Percentiles rank a stretch among this genome's conserved stretches.
Evolutionary conservation across 179 eudicot genomes (phyloP).

Genomic region (Carnegiea gigantea): DNA sequence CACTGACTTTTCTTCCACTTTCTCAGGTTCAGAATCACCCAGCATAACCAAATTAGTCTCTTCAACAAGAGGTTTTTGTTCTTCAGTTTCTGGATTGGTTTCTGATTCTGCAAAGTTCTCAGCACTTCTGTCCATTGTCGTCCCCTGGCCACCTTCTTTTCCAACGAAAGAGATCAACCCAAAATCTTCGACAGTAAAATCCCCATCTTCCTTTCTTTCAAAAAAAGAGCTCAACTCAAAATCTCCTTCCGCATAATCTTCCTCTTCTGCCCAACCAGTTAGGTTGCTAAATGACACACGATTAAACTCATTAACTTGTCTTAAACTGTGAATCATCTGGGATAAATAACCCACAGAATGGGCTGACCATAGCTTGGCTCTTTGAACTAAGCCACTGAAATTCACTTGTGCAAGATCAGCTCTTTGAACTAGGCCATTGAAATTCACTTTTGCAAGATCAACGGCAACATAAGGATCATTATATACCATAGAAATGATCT

Average conservation of each 20-base stretch:
- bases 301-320: conserved; percentile 26
- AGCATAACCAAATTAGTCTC: background rate
- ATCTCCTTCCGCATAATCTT: conserved; percentile 9
- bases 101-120: conserved; percentile 9
- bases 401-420: conserved; percentile 35
- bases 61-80: background rate
- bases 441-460: conserved; percentile 36
- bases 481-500: conserved; percentile 30
- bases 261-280: conserved; percentile 37
- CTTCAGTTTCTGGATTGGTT: conserved; percentile 7
- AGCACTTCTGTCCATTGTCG: background rate
- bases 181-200: background rate
- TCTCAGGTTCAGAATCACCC: conserved; percentile 4
- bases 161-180: background rate
- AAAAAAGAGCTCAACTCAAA: conserved; percentile 7
- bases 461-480: conserved; percentile 25
- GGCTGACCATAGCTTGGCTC: conserved; percentile 38
- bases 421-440: conserved; percentile 28
- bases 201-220: conserved; percentile 6
- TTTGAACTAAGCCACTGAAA: conserved; percentile 29
- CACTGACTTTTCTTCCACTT: background rate
- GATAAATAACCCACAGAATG: conserved; percentile 29
- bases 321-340: conserved; percentile 21
- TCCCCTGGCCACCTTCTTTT: background rate
- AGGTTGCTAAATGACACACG: conserved; percentile 43